Evolutionary conservation across 495 filamentous ascomycete species (phyloP).

Genomic region (Thermothielavioides terrestris): DNA sequence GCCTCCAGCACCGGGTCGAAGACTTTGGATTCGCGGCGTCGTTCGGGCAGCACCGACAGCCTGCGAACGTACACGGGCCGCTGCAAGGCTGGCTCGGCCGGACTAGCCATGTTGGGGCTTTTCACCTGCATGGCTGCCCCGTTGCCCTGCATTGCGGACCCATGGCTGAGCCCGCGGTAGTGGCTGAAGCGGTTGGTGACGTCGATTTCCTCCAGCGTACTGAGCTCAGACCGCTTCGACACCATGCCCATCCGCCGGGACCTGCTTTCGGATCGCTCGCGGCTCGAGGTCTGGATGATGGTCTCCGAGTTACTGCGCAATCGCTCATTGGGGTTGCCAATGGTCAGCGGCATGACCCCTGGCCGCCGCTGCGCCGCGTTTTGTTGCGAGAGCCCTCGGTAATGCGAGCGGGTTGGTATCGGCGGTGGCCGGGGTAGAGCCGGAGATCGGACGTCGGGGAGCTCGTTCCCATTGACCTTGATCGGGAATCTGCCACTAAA

Average conservation of each 20-base stretch:
- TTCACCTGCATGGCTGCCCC: constrained; percentile 30
- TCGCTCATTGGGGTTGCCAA: constrained; percentile 66
- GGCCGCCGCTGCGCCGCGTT: constrained; percentile 56
- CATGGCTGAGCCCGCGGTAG: constrained; percentile 71
- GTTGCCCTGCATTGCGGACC: constrained; percentile 59
- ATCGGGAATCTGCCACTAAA: constrained; percentile 77
- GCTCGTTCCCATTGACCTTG: constrained; percentile 56
- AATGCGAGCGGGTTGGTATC: constrained; percentile 68
- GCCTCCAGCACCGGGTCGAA: constrained; percentile 64
- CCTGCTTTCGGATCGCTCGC: constrained; percentile 44
- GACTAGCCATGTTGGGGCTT: constrained; percentile 48
- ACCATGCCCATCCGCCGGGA: constrained; percentile 78
- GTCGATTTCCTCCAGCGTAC: constrained; percentile 64
- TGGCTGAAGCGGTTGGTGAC: constrained; percentile 66
- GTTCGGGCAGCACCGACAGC: constrained; percentile 76
- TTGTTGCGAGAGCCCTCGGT: constrained; percentile 68
- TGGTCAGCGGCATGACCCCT: constrained; percentile 56
- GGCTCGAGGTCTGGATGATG: constrained; percentile 44
- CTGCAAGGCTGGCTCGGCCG: constrained; percentile 46
- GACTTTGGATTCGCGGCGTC: constrained; percentile 52
- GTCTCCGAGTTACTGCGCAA: constrained; percentile 88
- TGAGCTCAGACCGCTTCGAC: constrained; percentile 62
- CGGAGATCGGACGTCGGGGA: constrained; percentile 55
- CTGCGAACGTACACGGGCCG: constrained; percentile 58
- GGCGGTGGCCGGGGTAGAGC: constrained; percentile 57